Conservation (phyloP, 768 basidiomycete genomes). For the Amanita pallidorosea region DNA sequence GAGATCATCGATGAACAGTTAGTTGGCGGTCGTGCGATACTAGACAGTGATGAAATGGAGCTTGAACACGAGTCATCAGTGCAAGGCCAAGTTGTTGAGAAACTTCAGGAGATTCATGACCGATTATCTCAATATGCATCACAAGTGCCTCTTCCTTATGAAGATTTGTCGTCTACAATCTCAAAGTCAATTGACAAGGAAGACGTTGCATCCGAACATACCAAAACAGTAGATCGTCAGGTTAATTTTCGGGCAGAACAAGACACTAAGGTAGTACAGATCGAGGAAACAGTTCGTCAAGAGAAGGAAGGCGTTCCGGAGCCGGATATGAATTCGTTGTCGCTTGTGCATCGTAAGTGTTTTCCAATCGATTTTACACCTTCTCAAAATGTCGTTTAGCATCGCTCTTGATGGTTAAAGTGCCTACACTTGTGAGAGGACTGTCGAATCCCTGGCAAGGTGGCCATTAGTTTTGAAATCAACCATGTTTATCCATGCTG, state of each 20-base stretch:
- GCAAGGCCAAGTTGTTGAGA: neutral
- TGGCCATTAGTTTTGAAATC: neutral
- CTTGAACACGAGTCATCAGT: neutral
- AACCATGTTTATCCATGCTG: neutral
- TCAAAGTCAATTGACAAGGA: neutral
- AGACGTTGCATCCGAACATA: neutral
- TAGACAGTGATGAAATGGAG: neutral
- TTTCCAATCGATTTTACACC: neutral
- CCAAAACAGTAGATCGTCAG: neutral
- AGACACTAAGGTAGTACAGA: neutral
- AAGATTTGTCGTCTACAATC: neutral
- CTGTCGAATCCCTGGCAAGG: neutral
- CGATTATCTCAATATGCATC: neutral
- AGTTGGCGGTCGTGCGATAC: neutral
- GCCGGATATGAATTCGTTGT: neutral
- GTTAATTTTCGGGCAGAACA: too few species aligned
- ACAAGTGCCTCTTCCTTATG: neutral
- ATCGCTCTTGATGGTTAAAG: neutral
- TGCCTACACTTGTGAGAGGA: slow-evolving; percentile 1
- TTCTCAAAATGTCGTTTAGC: neutral
- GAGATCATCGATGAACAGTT: neutral
- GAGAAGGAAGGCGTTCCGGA: neutral
- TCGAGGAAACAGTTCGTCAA: neutral
- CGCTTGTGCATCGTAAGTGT: neutral
- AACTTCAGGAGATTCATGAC: neutral